Base-by-base conservation (phyloP, 1,139 yeast species). In the Tardiomyces digboiensis region DNA sequence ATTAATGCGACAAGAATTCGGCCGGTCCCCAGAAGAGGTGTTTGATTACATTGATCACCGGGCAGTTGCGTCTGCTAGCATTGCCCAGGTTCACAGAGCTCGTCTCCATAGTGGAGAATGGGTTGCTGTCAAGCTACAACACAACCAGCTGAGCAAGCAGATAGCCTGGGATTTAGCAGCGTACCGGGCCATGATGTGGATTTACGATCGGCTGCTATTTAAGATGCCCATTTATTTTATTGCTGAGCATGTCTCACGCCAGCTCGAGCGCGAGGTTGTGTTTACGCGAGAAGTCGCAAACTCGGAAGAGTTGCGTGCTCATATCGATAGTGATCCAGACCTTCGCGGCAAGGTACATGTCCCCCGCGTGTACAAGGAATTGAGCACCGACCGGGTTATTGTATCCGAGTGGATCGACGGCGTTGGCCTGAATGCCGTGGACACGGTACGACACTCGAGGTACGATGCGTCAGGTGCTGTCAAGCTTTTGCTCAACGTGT, bases 361-460 rank as follows among this genome's bases (percentile, higher is more conserved):
- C 19, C 93, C 94, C 2, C 55, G 61, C 39, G 68, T 70, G 21
- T 78, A 70, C 54, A 61, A 67, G 0, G 69, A 74, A 2, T 51
- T 68, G 29, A 66, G 80, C 19, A 70, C 78, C 1, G 58, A 62
- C 36, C 72, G 77, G 41, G 76, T 83, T 3, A 61, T 84, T 43
- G 71, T 78, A 5, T 72, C 80, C 19, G 94, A 84, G 60, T 84
- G 91, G 89, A 79, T 84, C 39, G 82, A 82, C 39, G 94, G 91
- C 10, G 71, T 74, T 18, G 63, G 82, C 0, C 61, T 83, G 43
- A 65, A 73, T 8, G 68, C 73, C 47, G 71, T 68, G 42, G 63
- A 68, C n/a, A 63, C 58, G 21, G 59, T 83, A 19, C 57, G 66
- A 21, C 62, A 64, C 19, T 54, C 61, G 10, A 70, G 70, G 1